phyloP scores from a whole-genome alignment of 495 filamentous ascomycete genomes.

The Venustampulla echinocandica region DNA sequence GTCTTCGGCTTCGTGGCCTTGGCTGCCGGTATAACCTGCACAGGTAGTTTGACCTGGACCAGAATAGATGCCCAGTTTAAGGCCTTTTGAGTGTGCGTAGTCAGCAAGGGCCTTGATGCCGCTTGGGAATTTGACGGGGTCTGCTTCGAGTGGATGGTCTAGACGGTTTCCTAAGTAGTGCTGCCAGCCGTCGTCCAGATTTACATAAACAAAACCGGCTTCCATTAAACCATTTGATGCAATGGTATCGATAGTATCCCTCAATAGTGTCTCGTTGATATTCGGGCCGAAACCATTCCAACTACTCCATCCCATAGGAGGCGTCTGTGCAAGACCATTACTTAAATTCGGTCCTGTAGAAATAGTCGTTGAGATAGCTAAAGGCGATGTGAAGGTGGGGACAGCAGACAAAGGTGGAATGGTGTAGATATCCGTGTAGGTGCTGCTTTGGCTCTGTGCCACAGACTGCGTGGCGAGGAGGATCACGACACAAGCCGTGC shows the following conservation, averaged over 20 bases:
- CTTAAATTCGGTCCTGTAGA: not conserved
- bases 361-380: not conserved
- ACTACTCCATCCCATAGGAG: not conserved
- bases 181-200: not conserved
- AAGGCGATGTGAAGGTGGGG: not conserved
- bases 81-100: conserved; percentile 46
- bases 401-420: not conserved
- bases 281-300: not conserved
- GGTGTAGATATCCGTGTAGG: not conserved
- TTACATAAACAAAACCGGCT: not conserved
- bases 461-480: not conserved
- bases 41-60: conserved; percentile 55
- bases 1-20: conserved; percentile 54
- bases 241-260: not conserved
- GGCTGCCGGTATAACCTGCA: conserved; percentile 49
- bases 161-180: conserved; percentile 28
- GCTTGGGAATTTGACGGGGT: conserved; percentile 48
- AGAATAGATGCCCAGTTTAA: conserved; percentile 57
- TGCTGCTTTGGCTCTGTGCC: not conserved
- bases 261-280: not conserved
- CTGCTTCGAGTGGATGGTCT: conserved; percentile 39
- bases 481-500: not conserved
- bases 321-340: not conserved
- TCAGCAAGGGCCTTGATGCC: conserved; percentile 48
- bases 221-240: not conserved